A percentile compares a stretch with the other conserved stretches of the same genome.
phyloP scores from a whole-genome alignment of 441 rosid genomes.

The Kokia cookei region DNA sequence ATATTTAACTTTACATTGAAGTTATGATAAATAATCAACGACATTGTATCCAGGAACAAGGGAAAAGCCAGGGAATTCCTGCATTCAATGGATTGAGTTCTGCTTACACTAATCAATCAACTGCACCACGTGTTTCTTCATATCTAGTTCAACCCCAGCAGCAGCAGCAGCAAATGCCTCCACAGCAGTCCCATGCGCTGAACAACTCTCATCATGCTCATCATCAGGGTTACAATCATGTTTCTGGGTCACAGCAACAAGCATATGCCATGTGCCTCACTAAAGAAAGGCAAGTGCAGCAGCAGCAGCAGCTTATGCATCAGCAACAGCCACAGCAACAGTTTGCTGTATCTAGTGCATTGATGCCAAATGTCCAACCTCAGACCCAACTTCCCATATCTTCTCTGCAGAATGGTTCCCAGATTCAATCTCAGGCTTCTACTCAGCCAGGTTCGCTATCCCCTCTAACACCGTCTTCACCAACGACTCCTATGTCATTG shows the following conservation, averaged over 20 bases:
- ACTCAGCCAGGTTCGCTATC: slow-evolving; percentile 50
- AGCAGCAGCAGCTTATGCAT: slow-evolving; percentile 45
- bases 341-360: slow-evolving; percentile 51
- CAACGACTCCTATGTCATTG: slow-evolving; percentile 48
- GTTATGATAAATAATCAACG: neutral
- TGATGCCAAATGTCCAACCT: slow-evolving; percentile 58
- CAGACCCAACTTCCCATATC: slow-evolving; percentile 69
- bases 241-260: slow-evolving; percentile 64
- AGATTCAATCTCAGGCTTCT: slow-evolving; percentile 61
- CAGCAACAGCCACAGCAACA: slow-evolving; percentile 38
- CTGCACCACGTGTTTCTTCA: slow-evolving; percentile 56
- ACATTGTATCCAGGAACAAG: slow-evolving; percentile 61
- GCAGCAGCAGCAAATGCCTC: slow-evolving; percentile 57
- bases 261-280: slow-evolving; percentile 56
- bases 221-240: slow-evolving; percentile 63
- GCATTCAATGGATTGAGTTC: slow-evolving; percentile 66
- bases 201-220: slow-evolving; percentile 56
- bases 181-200: slow-evolving; percentile 62
- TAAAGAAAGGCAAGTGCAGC: slow-evolving; percentile 78
- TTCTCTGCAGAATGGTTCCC: slow-evolving; percentile 62
- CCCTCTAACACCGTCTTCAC: slow-evolving; percentile 49
- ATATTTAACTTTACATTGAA: neutral
- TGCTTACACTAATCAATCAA: slow-evolving; percentile 63
- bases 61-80: slow-evolving; percentile 61
- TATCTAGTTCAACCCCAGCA: slow-evolving; percentile 63